Evolutionary conservation across 2,329 filamentous ascomycete species (phyloP), one percentile per base, ranked within the genome.

Genomic region (Aureobasidium zeae): DNA sequence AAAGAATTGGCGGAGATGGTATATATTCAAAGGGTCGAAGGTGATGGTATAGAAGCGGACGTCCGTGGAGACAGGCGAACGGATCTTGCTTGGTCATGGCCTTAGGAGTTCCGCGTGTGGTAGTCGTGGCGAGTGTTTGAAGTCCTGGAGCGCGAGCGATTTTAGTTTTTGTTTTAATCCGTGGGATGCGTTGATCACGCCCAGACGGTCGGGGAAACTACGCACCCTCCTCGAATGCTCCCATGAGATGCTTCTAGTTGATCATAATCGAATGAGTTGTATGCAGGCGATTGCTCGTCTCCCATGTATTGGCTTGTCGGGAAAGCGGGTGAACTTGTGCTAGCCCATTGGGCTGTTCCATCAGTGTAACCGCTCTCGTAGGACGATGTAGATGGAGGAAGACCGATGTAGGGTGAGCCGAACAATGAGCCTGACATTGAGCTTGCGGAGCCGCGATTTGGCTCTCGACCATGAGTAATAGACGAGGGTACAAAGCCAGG

Each of bases 401-500:
- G 63, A 47, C 69, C 67, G 36, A 72, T 63, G 45, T 65, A 72
- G 47, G 57, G 53, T 16, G 52, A 51, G 15, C 41, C 60, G 55
- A 44, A 55, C 30, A 53, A 61, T 48, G 52, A 55, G 15, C 49
- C 29, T 5, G 53, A 55, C 30, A 53, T 61, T 48, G 52, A 55
- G 15, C 49, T 26, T 5, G 53, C 53, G 22, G 45, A 39, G 29
- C 64, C 59, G 35, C 60, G 51, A 12, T 33, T 32, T n/a, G 17
- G 28, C 21, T 34, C 29, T 5, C 30, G 39, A 25, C 16, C 37
- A 6, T 43, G 39, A n/a, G 5, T 16, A 8, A 43, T 15, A 45
- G 67, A 64, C 8, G 68, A 66, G 6, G 69, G 67, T 5, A 67
- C 65, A 53, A 71, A 71, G 0, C 68, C 69, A n/a, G 69, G 69